These are phyloP conservation scores for Rosa rugosa DNA, from an alignment of 306 rosid species.

Conservation along the genomic window DNA sequence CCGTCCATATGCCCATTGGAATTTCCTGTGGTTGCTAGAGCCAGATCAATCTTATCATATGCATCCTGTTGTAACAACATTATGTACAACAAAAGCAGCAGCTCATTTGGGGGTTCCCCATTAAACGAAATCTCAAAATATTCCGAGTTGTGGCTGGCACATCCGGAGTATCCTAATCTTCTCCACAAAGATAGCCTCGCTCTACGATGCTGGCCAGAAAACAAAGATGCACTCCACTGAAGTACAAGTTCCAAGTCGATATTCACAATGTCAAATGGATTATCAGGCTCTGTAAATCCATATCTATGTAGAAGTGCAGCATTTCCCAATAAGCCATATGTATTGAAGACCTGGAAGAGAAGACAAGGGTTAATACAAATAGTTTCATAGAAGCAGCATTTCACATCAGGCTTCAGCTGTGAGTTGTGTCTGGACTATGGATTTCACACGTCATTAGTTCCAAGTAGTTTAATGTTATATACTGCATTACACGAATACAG, in stretches of 20 bases:
- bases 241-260: slow-evolving; percentile 72
- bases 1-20: slow-evolving; percentile 35
- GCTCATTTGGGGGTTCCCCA: slow-evolving; percentile 84
- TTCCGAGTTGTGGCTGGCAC: slow-evolving; percentile 53
- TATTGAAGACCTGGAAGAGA: slow-evolving; percentile 66
- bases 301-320: slow-evolving; percentile 95
- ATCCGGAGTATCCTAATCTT: slow-evolving; percentile 56
- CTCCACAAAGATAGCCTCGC: slow-evolving; percentile 77
- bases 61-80: slow-evolving; percentile 57
- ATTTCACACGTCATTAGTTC: background rate
- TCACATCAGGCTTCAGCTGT: background rate
- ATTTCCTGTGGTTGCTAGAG: slow-evolving; percentile 42
- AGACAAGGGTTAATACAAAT: slow-evolving; percentile 1
- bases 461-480: background rate
- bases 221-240: slow-evolving; percentile 61
- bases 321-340: slow-evolving; percentile 79
- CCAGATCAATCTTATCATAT: slow-evolving; percentile 55
- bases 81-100: slow-evolving; percentile 52
- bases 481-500: background rate
- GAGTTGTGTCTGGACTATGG: background rate
- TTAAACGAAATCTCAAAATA: slow-evolving; percentile 76
- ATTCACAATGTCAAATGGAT: slow-evolving; percentile 73
- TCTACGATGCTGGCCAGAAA: slow-evolving; percentile 64
- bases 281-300: slow-evolving; percentile 84
- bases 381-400: background rate